phyloP scores from a whole-genome alignment of 2,329 filamentous ascomycete genomes.

The Stagonosporopsis rhizophila region DNA sequence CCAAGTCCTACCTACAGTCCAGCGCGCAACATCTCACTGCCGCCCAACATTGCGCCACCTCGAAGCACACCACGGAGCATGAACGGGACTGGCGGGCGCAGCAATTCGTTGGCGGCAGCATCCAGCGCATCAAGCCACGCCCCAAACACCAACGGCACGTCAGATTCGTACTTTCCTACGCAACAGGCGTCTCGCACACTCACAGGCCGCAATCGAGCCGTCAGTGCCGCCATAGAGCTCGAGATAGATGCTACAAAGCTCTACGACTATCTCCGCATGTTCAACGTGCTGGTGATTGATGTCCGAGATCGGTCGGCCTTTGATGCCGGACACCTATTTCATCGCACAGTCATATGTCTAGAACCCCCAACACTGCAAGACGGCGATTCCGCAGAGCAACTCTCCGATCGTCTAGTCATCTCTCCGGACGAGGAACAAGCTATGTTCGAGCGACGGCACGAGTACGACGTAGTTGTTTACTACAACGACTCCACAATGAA shows the following conservation, averaged over 20 bases:
- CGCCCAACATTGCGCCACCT: slow-evolving; percentile 69
- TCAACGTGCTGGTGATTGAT: slow-evolving; percentile 81
- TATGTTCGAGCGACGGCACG: slow-evolving; percentile 74
- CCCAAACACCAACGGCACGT: slow-evolving; percentile 44
- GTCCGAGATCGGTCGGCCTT: slow-evolving; percentile 80
- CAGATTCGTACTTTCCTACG: slow-evolving; percentile 54
- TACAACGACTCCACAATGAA: slow-evolving; percentile 77
- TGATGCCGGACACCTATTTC: slow-evolving; percentile 87
- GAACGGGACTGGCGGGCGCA: slow-evolving; percentile 62
- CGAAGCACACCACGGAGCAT: slow-evolving; percentile 69
- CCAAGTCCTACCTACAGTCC: slow-evolving; percentile 81
- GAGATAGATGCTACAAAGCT: slow-evolving; percentile 75
- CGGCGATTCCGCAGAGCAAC: slow-evolving; percentile 68
- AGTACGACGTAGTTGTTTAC: slow-evolving; percentile 87
- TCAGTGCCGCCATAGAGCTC: slow-evolving; percentile 62
- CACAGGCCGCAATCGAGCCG: slow-evolving; percentile 47
- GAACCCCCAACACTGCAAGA: slow-evolving; percentile 80
- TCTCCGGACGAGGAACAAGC: slow-evolving; percentile 76
- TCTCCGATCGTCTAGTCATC: slow-evolving; percentile 73
- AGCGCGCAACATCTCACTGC: slow-evolving; percentile 73
- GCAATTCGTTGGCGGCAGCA: slow-evolving; percentile 58
- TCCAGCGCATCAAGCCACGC: slow-evolving; percentile 49
- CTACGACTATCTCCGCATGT: slow-evolving; percentile 71
- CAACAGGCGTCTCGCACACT: slow-evolving; percentile 26
- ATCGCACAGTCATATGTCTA: slow-evolving; percentile 84